These are phyloP conservation scores for Leucoagaricus sp. DNA, from an alignment of 1,284 basidiomycete species.

Conservation along the genomic window DNA sequence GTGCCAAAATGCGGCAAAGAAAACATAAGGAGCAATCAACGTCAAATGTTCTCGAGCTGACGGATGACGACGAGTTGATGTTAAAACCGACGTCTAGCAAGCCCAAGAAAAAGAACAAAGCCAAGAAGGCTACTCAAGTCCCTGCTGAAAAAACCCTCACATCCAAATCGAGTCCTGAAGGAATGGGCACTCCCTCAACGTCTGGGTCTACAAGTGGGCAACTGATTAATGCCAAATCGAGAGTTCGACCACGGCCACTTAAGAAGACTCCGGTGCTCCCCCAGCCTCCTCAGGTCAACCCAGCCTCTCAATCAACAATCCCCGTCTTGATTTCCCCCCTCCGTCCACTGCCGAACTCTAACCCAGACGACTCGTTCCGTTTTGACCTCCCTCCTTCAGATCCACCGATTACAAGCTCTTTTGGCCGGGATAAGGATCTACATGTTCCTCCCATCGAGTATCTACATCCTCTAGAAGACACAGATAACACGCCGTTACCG, in stretches of 20 bases:
- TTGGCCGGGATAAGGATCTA: constrained; percentile 18
- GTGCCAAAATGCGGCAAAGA: constrained; percentile 40
- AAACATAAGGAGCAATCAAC: constrained; percentile 17
- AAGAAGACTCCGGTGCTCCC: constrained; percentile 16
- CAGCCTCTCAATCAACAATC: constrained; percentile 15
- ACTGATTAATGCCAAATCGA: constrained; percentile 12
- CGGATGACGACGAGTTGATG: constrained; percentile 24
- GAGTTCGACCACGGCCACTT: constrained; percentile 16
- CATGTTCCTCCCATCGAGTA: constrained; percentile 36
- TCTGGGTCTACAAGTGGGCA: not conserved
- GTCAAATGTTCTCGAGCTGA: constrained; percentile 25
- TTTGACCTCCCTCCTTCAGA: constrained; percentile 35
- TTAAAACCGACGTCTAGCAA: not conserved
- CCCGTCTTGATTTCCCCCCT: constrained; percentile 15
- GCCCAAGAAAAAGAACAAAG: constrained; percentile 4
- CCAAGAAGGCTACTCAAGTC: constrained; percentile 4
- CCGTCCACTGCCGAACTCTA: constrained; percentile 8
- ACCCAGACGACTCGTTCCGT: constrained; percentile 6
- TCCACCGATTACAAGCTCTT: constrained; percentile 29
- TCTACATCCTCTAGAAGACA: constrained; percentile 26
- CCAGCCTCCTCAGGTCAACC: constrained; percentile 15
- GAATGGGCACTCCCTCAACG: not conserved
- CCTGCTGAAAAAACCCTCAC: no score
- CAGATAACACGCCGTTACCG: constrained; percentile 29
- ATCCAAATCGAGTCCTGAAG: not conserved